Evolutionary conservation across 2,329 filamentous ascomycete species (phyloP).

Genomic region (Penicillium polonicum): DNA sequence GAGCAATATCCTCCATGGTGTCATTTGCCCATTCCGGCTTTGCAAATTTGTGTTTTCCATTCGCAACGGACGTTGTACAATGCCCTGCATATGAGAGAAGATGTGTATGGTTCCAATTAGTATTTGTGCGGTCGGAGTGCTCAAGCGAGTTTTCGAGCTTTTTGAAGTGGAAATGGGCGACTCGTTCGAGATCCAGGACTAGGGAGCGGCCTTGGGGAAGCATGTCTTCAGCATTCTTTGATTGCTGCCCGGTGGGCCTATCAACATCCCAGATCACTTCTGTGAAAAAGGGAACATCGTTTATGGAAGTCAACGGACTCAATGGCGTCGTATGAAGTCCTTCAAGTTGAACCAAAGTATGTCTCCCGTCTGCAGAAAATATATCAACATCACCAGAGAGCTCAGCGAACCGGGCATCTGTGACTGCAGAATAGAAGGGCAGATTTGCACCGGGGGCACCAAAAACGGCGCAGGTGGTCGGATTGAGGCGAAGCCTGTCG

Average conservation of each 20-base stretch:
- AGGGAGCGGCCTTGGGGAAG: background rate
- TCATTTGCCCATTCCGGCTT: constrained; percentile 15
- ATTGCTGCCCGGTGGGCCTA: constrained; percentile 3
- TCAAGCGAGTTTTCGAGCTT: background rate
- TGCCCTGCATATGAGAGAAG: constrained; percentile 16
- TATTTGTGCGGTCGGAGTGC: background rate
- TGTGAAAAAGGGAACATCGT: constrained; percentile 22
- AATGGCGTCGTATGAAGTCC: constrained; percentile 25
- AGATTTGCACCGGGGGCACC: constrained; percentile 12
- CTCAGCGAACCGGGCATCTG: constrained; percentile 12
- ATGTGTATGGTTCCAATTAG: constrained; percentile 11
- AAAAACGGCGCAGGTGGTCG: background rate
- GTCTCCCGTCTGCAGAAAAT: constrained; percentile 14
- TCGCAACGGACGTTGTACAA: constrained; percentile 12
- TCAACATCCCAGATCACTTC: constrained; percentile 20
- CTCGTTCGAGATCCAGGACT: constrained; percentile 16
- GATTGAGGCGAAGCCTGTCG: constrained; percentile 21
- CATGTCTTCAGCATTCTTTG: background rate
- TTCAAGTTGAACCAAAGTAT: constrained; percentile 21
- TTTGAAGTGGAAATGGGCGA: constrained; percentile 23
- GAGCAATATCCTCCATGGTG: constrained; percentile 6
- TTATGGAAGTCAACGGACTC: constrained; percentile 13
- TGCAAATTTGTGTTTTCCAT: constrained; percentile 12
- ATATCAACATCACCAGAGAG: constrained; percentile 29
- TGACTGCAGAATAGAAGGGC: constrained; percentile 21